These are phyloP conservation scores for Pythium dissotocum DNA, from an alignment of 352 stramenopile genomes.

Conservation along the genomic window DNA sequence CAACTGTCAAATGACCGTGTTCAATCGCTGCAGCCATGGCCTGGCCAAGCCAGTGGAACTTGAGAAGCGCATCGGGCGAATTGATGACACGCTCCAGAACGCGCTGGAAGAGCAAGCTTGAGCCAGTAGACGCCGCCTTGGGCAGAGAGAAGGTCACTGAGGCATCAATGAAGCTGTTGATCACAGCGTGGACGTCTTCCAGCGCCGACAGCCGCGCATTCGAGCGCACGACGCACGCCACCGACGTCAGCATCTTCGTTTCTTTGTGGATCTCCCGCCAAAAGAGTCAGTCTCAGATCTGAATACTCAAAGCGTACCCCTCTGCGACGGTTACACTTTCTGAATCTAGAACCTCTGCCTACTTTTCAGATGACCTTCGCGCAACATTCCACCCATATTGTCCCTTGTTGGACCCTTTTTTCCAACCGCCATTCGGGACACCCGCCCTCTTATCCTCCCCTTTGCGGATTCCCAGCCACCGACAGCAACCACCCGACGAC, in stretches of 20 bases:
- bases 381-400: constrained; percentile 4
- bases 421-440: constrained; percentile 24
- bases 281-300: constrained; percentile 1
- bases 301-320: not conserved
- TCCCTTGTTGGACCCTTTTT: not conserved
- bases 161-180: constrained; percentile 17
- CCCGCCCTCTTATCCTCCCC: constrained; percentile 3
- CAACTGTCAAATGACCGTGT: constrained; percentile 9
- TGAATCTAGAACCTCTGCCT: not conserved
- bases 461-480: constrained; percentile 5
- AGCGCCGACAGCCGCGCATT: constrained; percentile 8
- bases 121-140: constrained; percentile 10
- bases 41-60: constrained; percentile 18
- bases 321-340: not conserved
- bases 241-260: constrained; percentile 9
- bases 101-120: constrained; percentile 16
- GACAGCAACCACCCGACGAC: not conserved
- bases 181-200: constrained; percentile 15
- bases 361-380: constrained; percentile 14
- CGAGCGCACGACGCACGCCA: constrained; percentile 13
- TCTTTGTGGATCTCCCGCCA: not conserved
- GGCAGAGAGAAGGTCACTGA: constrained; percentile 13
- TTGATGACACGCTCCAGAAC: constrained; percentile 7
- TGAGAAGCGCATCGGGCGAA: not conserved
- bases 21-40: constrained; percentile 19